Evolutionary conservation across 495 filamentous ascomycete genomes (phyloP).

Genomic region (Aspergillus sparsus): DNA sequence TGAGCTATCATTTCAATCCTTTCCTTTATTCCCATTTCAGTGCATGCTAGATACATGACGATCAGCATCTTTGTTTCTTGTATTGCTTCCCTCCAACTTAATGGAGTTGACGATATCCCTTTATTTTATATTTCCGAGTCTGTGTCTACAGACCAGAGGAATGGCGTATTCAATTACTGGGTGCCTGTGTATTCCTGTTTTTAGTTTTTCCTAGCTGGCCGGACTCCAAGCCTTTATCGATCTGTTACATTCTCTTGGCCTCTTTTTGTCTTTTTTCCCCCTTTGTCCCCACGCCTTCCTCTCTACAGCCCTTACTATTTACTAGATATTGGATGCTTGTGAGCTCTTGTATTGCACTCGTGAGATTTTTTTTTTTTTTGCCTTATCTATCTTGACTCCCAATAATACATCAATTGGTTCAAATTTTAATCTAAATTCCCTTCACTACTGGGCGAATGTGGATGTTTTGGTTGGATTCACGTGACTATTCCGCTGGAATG

Average conservation of each 20-base stretch:
- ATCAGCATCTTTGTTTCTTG: constrained; percentile 17
- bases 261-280: constrained; percentile 23
- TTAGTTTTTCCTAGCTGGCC: constrained; percentile 23
- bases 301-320: too few species aligned
- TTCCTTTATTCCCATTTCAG: constrained; percentile 1
- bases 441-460: not conserved
- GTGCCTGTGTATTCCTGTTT: constrained; percentile 26
- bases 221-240: constrained; percentile 24
- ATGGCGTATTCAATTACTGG: constrained; percentile 21
- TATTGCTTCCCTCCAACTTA: constrained; percentile 20
- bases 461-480: constrained; percentile 18
- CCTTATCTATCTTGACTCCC: not conserved
- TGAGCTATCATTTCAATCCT: constrained; percentile 16
- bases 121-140: constrained; percentile 14
- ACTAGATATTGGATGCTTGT: constrained; percentile 7
- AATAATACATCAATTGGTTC: constrained; percentile 7
- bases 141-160: constrained; percentile 22
- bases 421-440: not conserved
- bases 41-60: constrained; percentile 22
- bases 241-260: constrained; percentile 23
- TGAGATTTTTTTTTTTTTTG: constrained; percentile 10
- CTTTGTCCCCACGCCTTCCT: constrained; percentile 3
- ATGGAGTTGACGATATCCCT: constrained; percentile 34
- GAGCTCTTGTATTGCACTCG: not conserved
- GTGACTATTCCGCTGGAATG: constrained; percentile 26